A percentile compares a stretch with the other conserved stretches of the same genome.
Conservation (phyloP, 495 filamentous ascomycete genomes). For the Neurospora sp. region DNA sequence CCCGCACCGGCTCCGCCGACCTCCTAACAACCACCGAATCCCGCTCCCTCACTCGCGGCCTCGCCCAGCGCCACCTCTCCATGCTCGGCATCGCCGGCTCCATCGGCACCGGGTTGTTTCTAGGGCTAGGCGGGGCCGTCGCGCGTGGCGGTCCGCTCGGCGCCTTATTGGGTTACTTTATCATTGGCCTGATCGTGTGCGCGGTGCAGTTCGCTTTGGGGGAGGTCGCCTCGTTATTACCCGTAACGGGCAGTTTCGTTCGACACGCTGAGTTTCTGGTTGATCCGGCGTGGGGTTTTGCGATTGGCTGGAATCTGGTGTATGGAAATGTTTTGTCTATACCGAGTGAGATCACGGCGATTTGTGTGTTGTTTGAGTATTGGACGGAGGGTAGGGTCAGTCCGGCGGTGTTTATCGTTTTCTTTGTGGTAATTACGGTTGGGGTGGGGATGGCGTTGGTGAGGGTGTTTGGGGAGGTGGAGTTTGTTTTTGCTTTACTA, state of each 20-base stretch:
- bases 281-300: conserved; percentile 70
- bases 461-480: conserved; percentile 52
- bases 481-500: conserved; percentile 49
- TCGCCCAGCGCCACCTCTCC: conserved; percentile 37
- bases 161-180: conserved; percentile 42
- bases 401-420: conserved; percentile 42
- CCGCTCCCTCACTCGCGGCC: conserved; percentile 29
- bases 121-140: conserved; percentile 39
- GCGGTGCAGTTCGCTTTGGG: conserved; percentile 46
- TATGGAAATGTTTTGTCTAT: conserved; percentile 41
- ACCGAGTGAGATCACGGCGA: conserved; percentile 52
- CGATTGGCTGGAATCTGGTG: conserved; percentile 54
- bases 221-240: conserved; percentile 54
- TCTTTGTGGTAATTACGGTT: conserved; percentile 45
- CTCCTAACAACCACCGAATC: conserved; percentile 24
- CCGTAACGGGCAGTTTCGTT: conserved; percentile 45
- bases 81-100: conserved; percentile 37
- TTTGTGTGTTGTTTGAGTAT: conserved; percentile 49
- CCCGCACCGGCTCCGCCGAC: conserved; percentile 11
- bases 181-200: conserved; percentile 40
- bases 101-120: conserved; percentile 47
- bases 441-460: conserved; percentile 44
- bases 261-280: conserved; percentile 64
- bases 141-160: conserved; percentile 39
- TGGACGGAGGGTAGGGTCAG: conserved; percentile 30